A percentile compares a stretch with the other conserved stretches of the same genome.
Conservation (phyloP, 148 eudicot species). For the Spergularia marina region DNA sequence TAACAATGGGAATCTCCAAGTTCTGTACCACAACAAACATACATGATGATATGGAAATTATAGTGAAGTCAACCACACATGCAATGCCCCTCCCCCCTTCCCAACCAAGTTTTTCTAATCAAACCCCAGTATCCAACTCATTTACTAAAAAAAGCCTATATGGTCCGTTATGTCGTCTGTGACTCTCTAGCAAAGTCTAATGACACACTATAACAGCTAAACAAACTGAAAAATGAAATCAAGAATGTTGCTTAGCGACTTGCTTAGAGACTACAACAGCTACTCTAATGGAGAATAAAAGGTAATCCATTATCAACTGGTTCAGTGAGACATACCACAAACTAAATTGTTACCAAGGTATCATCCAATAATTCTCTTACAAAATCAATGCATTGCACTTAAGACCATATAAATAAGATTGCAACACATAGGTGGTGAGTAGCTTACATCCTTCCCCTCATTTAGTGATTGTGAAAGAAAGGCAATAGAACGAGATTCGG, state of each 20-base stretch:
- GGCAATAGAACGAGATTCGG: constrained; percentile 70
- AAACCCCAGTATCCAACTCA: not conserved
- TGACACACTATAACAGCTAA: not conserved
- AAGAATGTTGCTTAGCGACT: not conserved
- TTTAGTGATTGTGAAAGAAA: constrained; percentile 77
- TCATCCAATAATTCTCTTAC: not conserved
- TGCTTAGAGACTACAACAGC: not conserved
- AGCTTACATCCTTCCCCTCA: constrained; percentile 67
- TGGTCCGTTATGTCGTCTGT: not conserved
- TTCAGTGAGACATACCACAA: not conserved
- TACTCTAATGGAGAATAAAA: not conserved
- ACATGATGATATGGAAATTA: not conserved
- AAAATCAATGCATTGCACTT: not conserved
- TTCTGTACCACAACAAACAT: constrained; percentile 35
- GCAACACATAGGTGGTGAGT: not conserved
- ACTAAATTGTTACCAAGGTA: not conserved
- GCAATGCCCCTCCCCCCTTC: not conserved
- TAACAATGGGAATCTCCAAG: constrained; percentile 68
- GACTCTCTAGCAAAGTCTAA: not conserved
- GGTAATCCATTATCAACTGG: not conserved
- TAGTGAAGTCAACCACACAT: not conserved
- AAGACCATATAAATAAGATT: not conserved
- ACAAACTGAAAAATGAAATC: not conserved
- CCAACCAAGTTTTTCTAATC: not conserved
- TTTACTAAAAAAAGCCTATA: not conserved